A percentile compares a stretch with the other conserved stretches of the same genome.
phyloP scores from a whole-genome alignment of 2,329 filamentous ascomycete species.

The Huntiella decipiens region DNA sequence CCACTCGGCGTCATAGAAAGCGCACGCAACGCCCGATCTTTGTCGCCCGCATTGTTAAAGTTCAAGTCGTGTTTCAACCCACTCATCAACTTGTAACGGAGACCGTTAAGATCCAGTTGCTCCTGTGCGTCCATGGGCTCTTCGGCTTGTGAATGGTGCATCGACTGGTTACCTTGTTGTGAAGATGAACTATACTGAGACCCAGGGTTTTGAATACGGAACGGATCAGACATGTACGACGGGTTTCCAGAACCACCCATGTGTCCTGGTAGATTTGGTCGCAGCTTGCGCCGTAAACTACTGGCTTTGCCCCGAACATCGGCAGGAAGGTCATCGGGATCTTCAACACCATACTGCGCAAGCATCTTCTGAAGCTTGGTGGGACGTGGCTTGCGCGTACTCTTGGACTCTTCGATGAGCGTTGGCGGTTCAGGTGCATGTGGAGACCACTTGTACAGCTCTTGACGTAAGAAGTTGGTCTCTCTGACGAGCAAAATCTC shows the following conservation, averaged over 20 bases:
- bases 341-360: conserved; percentile 69
- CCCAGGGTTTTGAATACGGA: conserved; percentile 13
- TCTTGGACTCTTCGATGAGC: conserved; percentile 69
- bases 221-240: conserved; percentile 13
- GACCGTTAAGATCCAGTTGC: conserved; percentile 14
- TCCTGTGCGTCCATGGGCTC: conserved; percentile 26
- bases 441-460: conserved; percentile 85
- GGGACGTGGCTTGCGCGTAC: conserved; percentile 83
- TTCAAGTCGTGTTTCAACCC: conserved; percentile 28
- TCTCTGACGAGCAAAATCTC: conserved; percentile 82
- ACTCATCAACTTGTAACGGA: conserved; percentile 20
- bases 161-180: conserved; percentile 12
- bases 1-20: conserved; percentile 30
- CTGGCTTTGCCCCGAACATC: conserved; percentile 63
- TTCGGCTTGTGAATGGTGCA: conserved; percentile 13
- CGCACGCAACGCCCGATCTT: conserved; percentile 33
- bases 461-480: conserved; percentile 95
- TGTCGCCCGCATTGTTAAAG: conserved; percentile 26
- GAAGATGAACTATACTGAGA: conserved; percentile 12
- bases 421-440: conserved; percentile 75
- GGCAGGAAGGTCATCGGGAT: conserved; percentile 76
- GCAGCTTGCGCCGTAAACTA: conserved; percentile 51
- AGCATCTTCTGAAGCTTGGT: conserved; percentile 96
- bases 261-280: conserved; percentile 27
- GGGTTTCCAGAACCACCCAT: conserved; percentile 8